A percentile compares a stretch with the other conserved stretches of the same genome.
Conservation (phyloP, 2,329 filamentous ascomycete species). For the Sordariomycetes sp. region DNA sequence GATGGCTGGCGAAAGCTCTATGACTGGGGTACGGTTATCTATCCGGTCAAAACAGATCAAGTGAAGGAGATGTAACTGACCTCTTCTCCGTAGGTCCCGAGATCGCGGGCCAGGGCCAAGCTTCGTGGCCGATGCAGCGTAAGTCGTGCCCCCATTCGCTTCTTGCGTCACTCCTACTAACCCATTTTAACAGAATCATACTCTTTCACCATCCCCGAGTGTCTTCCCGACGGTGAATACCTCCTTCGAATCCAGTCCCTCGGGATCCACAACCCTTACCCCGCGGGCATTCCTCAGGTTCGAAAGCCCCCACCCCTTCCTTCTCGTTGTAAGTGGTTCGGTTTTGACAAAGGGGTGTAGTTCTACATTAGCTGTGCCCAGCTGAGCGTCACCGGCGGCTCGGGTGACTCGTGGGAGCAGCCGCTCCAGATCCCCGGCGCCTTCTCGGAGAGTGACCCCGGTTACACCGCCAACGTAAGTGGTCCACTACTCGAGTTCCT, state of each 20-base stretch:
- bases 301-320: neutral
- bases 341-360: conserved; percentile 14
- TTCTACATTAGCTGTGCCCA: conserved; percentile 38
- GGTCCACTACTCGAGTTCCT: neutral
- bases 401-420: conserved; percentile 31
- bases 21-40: conserved; percentile 15
- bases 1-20: conserved; percentile 28
- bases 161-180: neutral
- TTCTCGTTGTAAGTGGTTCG: conserved; percentile 2
- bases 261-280: conserved; percentile 45
- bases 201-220: conserved; percentile 32
- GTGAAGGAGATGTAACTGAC: neutral
- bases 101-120: conserved; percentile 16
- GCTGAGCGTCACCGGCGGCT: conserved; percentile 28
- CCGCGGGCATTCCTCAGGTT: conserved; percentile 27
- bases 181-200: conserved; percentile 15
- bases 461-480: conserved; percentile 23
- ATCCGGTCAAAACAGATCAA: neutral
- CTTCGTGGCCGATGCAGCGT: conserved; percentile 11
- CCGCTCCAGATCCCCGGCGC: conserved; percentile 27
- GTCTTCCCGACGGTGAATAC: conserved; percentile 44
- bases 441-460: conserved; percentile 29
- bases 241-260: conserved; percentile 48
- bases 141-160: conserved; percentile 9
- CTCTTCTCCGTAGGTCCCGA: conserved; percentile 13